These are phyloP conservation scores for Ophiostoma quercus DNA, from an alignment of 2,329 filamentous ascomycete species.

Conservation along the genomic window DNA sequence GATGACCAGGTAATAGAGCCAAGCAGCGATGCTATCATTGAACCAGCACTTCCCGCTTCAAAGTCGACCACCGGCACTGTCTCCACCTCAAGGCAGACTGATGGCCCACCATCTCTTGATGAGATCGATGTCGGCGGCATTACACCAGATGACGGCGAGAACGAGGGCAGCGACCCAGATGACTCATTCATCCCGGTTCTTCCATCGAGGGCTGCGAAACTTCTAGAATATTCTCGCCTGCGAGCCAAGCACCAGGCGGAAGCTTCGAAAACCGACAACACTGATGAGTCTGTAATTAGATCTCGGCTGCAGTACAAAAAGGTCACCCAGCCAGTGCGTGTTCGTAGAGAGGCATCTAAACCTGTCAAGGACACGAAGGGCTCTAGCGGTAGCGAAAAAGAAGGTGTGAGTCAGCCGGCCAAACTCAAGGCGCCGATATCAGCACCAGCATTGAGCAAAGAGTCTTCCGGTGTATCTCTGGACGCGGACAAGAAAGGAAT, in stretches of 20 bases:
- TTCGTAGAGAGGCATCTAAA: background rate
- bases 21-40: background rate
- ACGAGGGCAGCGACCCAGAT: constrained; percentile 6
- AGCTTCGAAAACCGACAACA: background rate
- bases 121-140: constrained; percentile 19
- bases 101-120: too few species aligned
- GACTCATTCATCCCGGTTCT: constrained; percentile 18
- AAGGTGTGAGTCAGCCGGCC: background rate
- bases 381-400: background rate
- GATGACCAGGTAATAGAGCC: background rate
- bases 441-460: background rate
- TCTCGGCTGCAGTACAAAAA: background rate
- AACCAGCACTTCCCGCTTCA: background rate
- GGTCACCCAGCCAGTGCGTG: background rate
- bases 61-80: background rate
- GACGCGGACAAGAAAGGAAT: background rate
- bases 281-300: background rate
- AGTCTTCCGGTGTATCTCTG: background rate
- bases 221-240: constrained; percentile 17
- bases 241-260: constrained; percentile 6
- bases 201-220: constrained; percentile 15
- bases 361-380: background rate
- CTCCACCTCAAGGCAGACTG: background rate
- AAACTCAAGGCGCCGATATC: background rate
- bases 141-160: constrained; percentile 14